Base-by-base conservation (phyloP, 106 monocot genomes). In the Gastrodia elata region DNA sequence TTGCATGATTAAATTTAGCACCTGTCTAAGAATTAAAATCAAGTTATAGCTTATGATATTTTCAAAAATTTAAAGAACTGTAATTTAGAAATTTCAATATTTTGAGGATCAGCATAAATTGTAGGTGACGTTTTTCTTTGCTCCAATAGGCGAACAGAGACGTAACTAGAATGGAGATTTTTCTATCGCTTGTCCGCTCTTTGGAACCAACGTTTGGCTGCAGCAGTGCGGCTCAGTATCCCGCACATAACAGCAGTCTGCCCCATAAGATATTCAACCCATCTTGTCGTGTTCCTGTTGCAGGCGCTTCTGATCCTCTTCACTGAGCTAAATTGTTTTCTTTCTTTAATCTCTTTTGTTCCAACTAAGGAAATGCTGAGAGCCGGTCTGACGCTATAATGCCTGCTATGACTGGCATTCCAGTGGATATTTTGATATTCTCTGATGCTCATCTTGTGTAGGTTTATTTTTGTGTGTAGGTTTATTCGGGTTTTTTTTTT, bases 151-250 rank as follows among this genome's bases (percentile, higher is more conserved):
- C 94, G 55, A 91, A 94, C 75, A 81, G 83, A 57, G 91, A 94
- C 68, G 91, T 94, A 41, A 94, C 91, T 1, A 84, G 94, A 69
- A 88, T 94, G 88, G 88, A 94, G 61, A 91, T 94, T 70, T 94
- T 94, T 67, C 80, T 94, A 8, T 82, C 94, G 1, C 84, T 94
- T 27, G 73, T 88, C 43, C 80, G 78, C 32, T 74, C 87, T 73
- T 71, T 94, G 40, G 88, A 94, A 61, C 88, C 94, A 6, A 79
- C 67, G 4, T 18, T 79, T 10, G 71, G 75, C n/a, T n/a, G n/a
- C 56, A 14, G 35, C 4, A 34, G 34, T 16, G 65, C 65, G 5
- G 5, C 33, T 15, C 37, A 3, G 6, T 22, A 67, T n/a, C n/a
- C 67, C 8, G 6, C 38, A 13, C 6, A 67, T 67, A 67, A 37